A percentile compares a stretch with the other conserved stretches of the same genome.
These are phyloP conservation scores for Sicyos edulis DNA, from an alignment of 306 rosid species.

Conservation along the genomic window DNA sequence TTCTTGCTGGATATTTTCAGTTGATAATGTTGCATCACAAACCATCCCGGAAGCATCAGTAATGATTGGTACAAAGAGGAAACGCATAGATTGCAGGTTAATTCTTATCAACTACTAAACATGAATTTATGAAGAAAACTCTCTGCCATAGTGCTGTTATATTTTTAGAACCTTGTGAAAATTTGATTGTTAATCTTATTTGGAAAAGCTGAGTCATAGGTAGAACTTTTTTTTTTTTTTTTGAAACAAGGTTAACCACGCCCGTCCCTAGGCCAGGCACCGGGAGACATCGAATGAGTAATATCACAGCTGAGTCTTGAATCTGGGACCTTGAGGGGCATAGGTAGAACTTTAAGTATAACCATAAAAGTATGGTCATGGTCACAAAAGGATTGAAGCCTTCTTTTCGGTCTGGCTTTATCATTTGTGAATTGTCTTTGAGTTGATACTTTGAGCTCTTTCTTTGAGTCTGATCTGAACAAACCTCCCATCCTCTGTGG, in stretches of 20 bases:
- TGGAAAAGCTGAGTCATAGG: neutral
- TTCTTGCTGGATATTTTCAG: slow-evolving; percentile 45
- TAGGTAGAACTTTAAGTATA: neutral
- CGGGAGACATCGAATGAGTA: too few relatives aligned
- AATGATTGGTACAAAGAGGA: slow-evolving; percentile 58
- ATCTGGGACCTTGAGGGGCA: too few relatives aligned
- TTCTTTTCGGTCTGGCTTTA: neutral
- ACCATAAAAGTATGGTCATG: neutral
- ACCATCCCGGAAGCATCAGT: slow-evolving; percentile 35
- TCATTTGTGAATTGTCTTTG: neutral
- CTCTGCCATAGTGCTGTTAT: neutral
- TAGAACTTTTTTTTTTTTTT: too few relatives aligned
- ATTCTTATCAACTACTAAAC: slow-evolving; percentile 27
- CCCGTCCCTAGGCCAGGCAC: too few relatives aligned
- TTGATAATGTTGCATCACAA: slow-evolving; percentile 37
- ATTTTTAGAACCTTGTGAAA: neutral
- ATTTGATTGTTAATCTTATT: neutral
- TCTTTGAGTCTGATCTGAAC: neutral
- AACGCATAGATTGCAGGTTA: slow-evolving; percentile 55
- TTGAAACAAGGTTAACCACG: too few relatives aligned
- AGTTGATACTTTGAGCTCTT: neutral
- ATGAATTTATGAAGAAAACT: neutral
- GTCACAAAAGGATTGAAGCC: neutral
- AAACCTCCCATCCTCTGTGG: neutral
- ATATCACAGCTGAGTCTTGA: too few relatives aligned